Evolutionary conservation across 83 land plant genomes (phyloP), one percentile per base, ranked within the genome.

Genomic region (Picea abies): DNA sequence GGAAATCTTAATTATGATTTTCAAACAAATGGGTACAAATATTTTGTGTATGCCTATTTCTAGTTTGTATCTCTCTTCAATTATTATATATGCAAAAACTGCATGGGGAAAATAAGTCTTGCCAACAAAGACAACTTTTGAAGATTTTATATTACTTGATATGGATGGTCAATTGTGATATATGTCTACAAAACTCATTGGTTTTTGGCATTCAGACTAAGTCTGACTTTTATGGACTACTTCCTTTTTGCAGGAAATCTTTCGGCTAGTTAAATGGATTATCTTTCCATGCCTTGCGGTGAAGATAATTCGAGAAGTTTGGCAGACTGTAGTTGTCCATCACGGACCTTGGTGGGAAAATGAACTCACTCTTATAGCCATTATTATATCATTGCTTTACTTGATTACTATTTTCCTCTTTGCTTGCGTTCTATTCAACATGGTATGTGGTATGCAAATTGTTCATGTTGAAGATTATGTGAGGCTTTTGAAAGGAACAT

Each of bases 361-460:
- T 69, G 20, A 64, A 65, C 80, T 69, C 3, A 72, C 89, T 63
- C 70, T 88, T 20, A 62, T 85, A 1, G 84, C 87, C 61, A 80
- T 91, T 37, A 60, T 89, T 69, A 49, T 85, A 10, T 89, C 97
- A n/a, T 97, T 98, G 97, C 83, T 88, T 60, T 97, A 94, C 63
- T 84, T 89, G 86, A 87, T n/a, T n/a, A n/a, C n/a, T n/a, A n/a
- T n/a, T n/a, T n/a, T n/a, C n/a, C n/a, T n/a, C n/a, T n/a, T n/a
- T n/a, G n/a, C n/a, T n/a, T n/a, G n/a, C n/a, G n/a, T n/a, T n/a
- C n/a, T n/a, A n/a, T n/a, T n/a, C n/a, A n/a, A n/a, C n/a, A n/a
- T n/a, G n/a, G n/a, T n/a, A n/a, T n/a, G n/a, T n/a, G n/a, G n/a
- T n/a, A n/a, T n/a, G n/a, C n/a, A n/a, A n/a, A n/a, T n/a, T n/a